Conservation (phyloP, 73 alveolate species). For the Uronychia binucleata region DNA sequence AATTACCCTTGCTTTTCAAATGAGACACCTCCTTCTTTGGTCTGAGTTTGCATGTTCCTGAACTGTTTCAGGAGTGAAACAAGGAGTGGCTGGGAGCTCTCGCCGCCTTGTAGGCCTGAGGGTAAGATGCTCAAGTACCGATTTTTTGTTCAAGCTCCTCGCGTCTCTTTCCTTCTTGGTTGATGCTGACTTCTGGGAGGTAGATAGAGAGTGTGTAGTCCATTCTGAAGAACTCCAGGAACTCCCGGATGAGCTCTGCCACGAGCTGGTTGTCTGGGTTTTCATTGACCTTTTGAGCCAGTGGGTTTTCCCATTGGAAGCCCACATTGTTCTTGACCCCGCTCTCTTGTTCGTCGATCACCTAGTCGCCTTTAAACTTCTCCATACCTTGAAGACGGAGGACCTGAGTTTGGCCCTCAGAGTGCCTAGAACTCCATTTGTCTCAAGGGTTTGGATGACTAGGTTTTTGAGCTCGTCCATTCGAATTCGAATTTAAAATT, state of each 20-base stretch:
- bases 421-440: conserved; percentile 87
- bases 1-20: neutral
- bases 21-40: conserved; percentile 1
- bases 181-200: conserved; percentile 44
- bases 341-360: conserved; percentile 77
- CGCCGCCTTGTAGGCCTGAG: conserved; percentile 6
- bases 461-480: conserved; percentile 91
- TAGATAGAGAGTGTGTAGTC: conserved; percentile 64
- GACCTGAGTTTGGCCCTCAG: conserved; percentile 82
- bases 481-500: no score
- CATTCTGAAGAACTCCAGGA: conserved; percentile 60
- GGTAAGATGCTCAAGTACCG: neutral
- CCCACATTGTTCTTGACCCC: conserved; percentile 27
- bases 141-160: conserved; percentile 33
- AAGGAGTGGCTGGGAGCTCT: conserved; percentile 1
- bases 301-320: conserved; percentile 43
- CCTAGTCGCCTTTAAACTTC: conserved; percentile 4
- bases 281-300: conserved; percentile 39
- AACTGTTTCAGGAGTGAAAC: neutral
- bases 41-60: neutral
- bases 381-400: conserved; percentile 67
- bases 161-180: neutral
- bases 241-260: conserved; percentile 47
- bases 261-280: conserved; percentile 14
- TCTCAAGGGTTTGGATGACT: conserved; percentile 84